phyloP scores from a whole-genome alignment of 2,329 filamentous ascomycete species.

The Apiospora aurea region DNA sequence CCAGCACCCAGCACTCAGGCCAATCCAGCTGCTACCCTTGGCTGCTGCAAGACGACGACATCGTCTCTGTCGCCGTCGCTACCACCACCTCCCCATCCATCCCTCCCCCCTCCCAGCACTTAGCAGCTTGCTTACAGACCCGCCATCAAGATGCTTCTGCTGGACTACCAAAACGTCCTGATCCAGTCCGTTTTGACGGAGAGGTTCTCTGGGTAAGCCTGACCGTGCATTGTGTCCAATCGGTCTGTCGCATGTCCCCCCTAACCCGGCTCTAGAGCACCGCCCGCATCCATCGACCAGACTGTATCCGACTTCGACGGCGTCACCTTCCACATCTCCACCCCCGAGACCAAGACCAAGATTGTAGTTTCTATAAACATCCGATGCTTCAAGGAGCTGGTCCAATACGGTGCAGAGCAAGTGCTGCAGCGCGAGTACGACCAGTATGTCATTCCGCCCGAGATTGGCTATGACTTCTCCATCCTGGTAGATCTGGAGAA shows the following conservation, averaged over 20 bases:
- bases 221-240: constrained; percentile 16
- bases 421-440: constrained; percentile 96
- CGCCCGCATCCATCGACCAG: constrained; percentile 92
- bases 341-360: constrained; percentile 90
- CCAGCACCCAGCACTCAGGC: neutral
- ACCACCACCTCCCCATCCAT: constrained; percentile 28
- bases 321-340: constrained; percentile 98
- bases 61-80: constrained; percentile 21
- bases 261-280: constrained; percentile 63
- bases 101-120: constrained; percentile 35
- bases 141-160: constrained; percentile 75
- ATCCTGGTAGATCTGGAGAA: constrained; percentile 88
- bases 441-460: constrained; percentile 84
- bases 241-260: constrained; percentile 13
- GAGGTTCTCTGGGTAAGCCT: constrained; percentile 81
- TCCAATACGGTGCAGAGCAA: constrained; percentile 90
- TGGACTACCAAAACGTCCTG: constrained; percentile 98
- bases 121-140: constrained; percentile 24
- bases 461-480: constrained; percentile 96
- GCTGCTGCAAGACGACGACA: constrained; percentile 12
- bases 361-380: constrained; percentile 95
- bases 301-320: constrained; percentile 99
- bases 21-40: constrained; percentile 2
- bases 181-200: constrained; percentile 97
- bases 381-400: constrained; percentile 91